Conservation (phyloP, 2,329 filamentous ascomycete species). For the Apiospora aurea region DNA sequence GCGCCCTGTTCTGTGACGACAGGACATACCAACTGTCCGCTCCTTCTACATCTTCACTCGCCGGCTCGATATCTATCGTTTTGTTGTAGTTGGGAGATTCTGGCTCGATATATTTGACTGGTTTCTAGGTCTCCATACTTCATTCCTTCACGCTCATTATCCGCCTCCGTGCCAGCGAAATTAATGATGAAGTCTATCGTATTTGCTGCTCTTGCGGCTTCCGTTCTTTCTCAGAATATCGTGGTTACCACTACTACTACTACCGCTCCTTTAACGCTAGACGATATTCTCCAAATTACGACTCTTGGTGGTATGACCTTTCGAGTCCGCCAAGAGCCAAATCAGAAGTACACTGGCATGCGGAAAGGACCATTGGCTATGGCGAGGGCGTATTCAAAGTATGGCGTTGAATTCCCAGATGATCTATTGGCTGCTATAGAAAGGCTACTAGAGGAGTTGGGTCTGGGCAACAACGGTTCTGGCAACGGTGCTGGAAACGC, state of each 20-base stretch:
- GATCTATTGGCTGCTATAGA: slow-evolving; percentile 25
- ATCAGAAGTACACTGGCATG: slow-evolving; percentile 22
- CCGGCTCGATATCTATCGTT: not conserved
- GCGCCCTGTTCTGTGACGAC: not conserved
- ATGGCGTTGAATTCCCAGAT: slow-evolving; percentile 22
- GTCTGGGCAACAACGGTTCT: slow-evolving; percentile 32
- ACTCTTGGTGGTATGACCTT: slow-evolving; percentile 28
- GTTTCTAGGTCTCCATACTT: not conserved
- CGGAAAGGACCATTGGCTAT: slow-evolving; percentile 25
- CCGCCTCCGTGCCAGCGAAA: too few species aligned
- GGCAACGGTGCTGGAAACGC: slow-evolving; percentile 31
- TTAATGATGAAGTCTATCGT: slow-evolving; percentile 22
- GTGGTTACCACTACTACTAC: slow-evolving; percentile 15
- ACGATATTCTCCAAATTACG: slow-evolving; percentile 24
- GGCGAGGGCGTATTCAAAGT: slow-evolving; percentile 27
- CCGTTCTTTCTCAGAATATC: slow-evolving; percentile 21
- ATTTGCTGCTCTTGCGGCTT: slow-evolving; percentile 22
- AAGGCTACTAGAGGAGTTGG: slow-evolving; percentile 23
- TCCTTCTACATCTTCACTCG: not conserved
- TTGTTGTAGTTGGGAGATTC: not conserved
- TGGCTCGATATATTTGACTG: not conserved
- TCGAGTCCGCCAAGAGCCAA: slow-evolving; percentile 26
- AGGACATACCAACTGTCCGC: not conserved
- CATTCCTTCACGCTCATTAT: not conserved
- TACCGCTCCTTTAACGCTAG: slow-evolving; percentile 3